Conservation (phyloP, 306 rosid genomes). For the Arachis hypogaea region DNA sequence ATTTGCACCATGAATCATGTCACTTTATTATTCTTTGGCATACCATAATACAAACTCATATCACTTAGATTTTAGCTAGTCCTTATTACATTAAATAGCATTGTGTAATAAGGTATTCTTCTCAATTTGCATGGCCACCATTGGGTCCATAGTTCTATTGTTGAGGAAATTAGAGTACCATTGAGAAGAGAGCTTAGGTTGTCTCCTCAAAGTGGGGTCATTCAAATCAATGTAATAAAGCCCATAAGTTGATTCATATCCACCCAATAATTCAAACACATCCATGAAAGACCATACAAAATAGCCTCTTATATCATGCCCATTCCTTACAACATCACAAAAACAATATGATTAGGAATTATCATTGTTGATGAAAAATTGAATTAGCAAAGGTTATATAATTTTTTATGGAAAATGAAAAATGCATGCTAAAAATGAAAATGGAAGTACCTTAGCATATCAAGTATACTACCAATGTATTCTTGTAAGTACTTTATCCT, state of each 20-base stretch:
- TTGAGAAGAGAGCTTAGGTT: slow-evolving; percentile 51
- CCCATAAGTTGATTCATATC: slow-evolving; percentile 46
- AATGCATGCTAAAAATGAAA: background rate
- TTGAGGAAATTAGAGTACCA: slow-evolving; percentile 55
- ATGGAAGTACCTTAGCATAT: slow-evolving; percentile 45
- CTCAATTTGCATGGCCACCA: background rate
- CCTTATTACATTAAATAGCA: background rate
- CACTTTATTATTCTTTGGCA: background rate
- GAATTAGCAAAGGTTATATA: background rate
- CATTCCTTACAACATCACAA: slow-evolving; percentile 43
- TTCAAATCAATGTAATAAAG: slow-evolving; percentile 47
- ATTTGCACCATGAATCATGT: background rate
- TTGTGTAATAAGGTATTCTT: slow-evolving; percentile 5
- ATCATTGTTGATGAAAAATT: background rate
- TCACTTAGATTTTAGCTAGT: background rate
- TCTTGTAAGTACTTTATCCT: slow-evolving; percentile 51
- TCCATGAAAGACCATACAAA: slow-evolving; percentile 61
- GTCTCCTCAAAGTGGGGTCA: slow-evolving; percentile 49
- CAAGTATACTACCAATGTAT: slow-evolving; percentile 43
- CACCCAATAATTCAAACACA: slow-evolving; percentile 43
- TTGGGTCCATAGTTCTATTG: background rate
- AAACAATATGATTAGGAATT: background rate
- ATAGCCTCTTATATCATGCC: slow-evolving; percentile 55
- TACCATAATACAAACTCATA: background rate
- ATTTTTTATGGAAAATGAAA: background rate